Evolutionary conservation across 192 early-diverging fungal genomes (phyloP).

Genomic region (Coemansia asiatica): DNA sequence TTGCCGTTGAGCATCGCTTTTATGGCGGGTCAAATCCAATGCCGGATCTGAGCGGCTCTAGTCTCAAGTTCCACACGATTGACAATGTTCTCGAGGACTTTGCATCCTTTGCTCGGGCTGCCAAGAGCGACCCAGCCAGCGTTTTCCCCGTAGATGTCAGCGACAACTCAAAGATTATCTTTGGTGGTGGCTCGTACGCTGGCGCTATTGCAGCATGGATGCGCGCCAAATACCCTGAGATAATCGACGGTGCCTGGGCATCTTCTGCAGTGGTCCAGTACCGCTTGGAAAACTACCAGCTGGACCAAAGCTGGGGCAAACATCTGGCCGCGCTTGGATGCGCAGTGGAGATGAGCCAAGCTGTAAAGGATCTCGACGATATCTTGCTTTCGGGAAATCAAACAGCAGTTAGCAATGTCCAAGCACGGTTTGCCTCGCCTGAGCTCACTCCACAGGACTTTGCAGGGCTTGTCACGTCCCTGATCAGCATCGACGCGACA

Average conservation of each 20-base stretch:
- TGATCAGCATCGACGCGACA: constrained; percentile 23
- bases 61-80: constrained; percentile 37
- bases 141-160: constrained; percentile 26
- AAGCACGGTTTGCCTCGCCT: constrained; percentile 27
- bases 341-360: constrained; percentile 25
- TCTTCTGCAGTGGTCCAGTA: constrained; percentile 71
- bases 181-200: constrained; percentile 72
- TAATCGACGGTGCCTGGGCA: constrained; percentile 64
- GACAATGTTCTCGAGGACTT: constrained; percentile 39
- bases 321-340: constrained; percentile 40
- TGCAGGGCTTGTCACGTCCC: constrained; percentile 20
- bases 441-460: constrained; percentile 34
- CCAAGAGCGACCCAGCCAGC: constrained; percentile 7
- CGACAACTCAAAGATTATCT: constrained; percentile 25
- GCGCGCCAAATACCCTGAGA: constrained; percentile 60
- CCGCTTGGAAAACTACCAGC: constrained; percentile 59
- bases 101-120: constrained; percentile 30
- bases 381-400: constrained; percentile 27
- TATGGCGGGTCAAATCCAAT: constrained; percentile 59
- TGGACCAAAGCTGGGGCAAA: constrained; percentile 51
- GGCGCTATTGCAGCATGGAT: constrained; percentile 75
- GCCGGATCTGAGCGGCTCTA: constrained; percentile 40
- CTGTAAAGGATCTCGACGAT: constrained; percentile 45
- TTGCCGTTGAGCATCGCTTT: constrained; percentile 63
- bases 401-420: constrained; percentile 14